phyloP scores from a whole-genome alignment of 164 flowering plant species.

The Protea cynaroides region DNA sequence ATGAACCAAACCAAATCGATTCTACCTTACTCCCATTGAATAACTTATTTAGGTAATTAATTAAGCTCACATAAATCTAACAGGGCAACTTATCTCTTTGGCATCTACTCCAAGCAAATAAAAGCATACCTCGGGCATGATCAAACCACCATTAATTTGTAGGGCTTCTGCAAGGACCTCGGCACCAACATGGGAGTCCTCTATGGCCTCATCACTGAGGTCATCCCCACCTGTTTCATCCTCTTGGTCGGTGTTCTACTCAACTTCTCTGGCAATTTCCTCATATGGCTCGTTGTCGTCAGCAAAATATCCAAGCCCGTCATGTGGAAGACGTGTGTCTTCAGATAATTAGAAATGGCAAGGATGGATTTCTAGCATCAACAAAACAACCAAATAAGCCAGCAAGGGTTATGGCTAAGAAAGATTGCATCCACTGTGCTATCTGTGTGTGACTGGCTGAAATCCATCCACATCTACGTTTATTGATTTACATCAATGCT shows the following conservation, averaged over 20 bases:
- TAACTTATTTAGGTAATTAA: no score
- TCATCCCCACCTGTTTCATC: slow-evolving; percentile 52
- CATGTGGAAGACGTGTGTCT: slow-evolving; percentile 59
- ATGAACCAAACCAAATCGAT: no score
- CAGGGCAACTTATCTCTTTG: slow-evolving; percentile 53
- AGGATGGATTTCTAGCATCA: no score
- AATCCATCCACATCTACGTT: no score
- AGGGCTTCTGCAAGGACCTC: slow-evolving; percentile 56
- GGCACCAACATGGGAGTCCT: slow-evolving; percentile 49
- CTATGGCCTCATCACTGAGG: slow-evolving; percentile 50
- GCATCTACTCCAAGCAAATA: slow-evolving; percentile 45
- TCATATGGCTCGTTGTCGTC: slow-evolving; percentile 58
- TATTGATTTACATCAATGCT: no score
- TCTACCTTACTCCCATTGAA: no score
- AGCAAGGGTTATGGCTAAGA: no score
- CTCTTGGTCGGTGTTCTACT: slow-evolving; percentile 41
- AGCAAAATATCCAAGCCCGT: slow-evolving; percentile 30
- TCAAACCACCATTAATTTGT: slow-evolving; percentile 42
- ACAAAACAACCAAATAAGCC: no score
- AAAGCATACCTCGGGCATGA: slow-evolving; percentile 45
- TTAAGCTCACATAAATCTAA: no score
- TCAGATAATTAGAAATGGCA: no score
- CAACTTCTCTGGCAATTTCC: slow-evolving; percentile 54
- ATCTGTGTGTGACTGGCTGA: no score
- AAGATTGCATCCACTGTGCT: no score